A percentile compares a stretch with the other conserved stretches of the same genome.
These are phyloP conservation scores for Puya raimondii DNA, from an alignment of 176 grass and related monocot genomes.

Conservation along the genomic window DNA sequence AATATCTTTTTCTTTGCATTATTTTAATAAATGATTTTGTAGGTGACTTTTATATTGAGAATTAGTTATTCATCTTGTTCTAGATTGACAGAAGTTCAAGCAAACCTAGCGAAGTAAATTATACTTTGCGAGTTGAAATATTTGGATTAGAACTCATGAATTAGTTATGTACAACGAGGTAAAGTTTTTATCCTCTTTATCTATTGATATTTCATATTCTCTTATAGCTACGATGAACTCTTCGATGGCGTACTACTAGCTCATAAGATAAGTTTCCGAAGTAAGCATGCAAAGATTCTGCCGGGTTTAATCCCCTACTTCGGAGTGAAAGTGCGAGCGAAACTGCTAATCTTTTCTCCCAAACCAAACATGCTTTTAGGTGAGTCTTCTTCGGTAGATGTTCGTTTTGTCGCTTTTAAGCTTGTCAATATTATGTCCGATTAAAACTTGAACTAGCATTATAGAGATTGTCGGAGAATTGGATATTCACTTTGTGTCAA, in stretches of 20 bases:
- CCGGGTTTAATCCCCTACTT: constrained; percentile 67
- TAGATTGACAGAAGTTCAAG: too few relatives aligned
- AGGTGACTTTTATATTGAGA: too few relatives aligned
- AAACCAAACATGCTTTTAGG: constrained; percentile 66
- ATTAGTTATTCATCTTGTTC: too few relatives aligned
- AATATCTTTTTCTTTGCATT: too few relatives aligned
- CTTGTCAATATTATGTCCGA: background rate
- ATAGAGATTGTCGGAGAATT: too few relatives aligned
- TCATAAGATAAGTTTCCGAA: constrained; percentile 28
- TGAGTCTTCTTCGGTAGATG: constrained; percentile 11
- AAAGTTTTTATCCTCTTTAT: background rate
- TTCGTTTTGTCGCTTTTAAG: background rate
- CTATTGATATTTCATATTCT: background rate
- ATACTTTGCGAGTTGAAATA: too few relatives aligned
- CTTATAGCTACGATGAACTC: constrained; percentile 54
- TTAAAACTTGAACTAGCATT: background rate
- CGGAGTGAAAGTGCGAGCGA: constrained; percentile 36
- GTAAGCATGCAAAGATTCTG: constrained; percentile 40
- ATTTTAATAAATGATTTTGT: too few relatives aligned
- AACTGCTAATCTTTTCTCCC: constrained; percentile 67
- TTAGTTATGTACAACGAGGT: background rate
- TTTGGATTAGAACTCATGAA: too few relatives aligned
- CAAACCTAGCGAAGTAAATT: too few relatives aligned
- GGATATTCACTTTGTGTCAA: too few relatives aligned
- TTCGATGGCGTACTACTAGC: constrained; percentile 69